Evolutionary conservation across 179 eudicot genomes (phyloP).

Genomic region (Camellia oleifera): DNA sequence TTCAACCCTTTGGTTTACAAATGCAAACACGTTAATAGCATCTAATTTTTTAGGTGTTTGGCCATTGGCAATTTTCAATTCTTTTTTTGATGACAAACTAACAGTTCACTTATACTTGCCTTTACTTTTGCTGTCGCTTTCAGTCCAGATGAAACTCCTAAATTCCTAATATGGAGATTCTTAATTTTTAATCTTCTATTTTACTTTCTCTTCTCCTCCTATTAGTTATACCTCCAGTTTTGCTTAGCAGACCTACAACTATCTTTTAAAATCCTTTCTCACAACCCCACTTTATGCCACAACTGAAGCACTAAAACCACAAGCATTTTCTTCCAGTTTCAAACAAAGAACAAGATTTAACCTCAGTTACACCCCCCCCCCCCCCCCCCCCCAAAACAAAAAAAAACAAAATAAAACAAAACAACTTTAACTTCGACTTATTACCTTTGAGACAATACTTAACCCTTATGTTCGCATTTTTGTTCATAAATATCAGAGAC

Average conservation of each 20-base stretch:
- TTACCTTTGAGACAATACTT: not conserved
- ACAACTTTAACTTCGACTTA: not conserved
- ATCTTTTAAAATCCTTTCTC: not conserved
- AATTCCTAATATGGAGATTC: not conserved
- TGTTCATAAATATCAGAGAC: not conserved
- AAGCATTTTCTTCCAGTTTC: not conserved
- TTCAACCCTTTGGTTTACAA: too few species aligned
- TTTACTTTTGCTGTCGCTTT: too few species aligned
- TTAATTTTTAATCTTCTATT: not conserved
- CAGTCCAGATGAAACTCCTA: not conserved
- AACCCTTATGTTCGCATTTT: not conserved
- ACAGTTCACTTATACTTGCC: not conserved
- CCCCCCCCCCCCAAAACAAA: too few species aligned
- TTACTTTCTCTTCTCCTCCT: not conserved
- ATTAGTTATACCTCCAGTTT: not conserved
- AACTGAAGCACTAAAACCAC: not conserved
- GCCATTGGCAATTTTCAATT: not conserved
- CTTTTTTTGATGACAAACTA: not conserved
- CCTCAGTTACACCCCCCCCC: too few species aligned
- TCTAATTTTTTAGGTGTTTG: not conserved
- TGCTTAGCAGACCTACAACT: not conserved
- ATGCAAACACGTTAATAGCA: too few species aligned
- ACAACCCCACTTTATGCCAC: not conserved
- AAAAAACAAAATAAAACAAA: too few species aligned
- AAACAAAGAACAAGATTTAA: not conserved